Evolutionary conservation across 768 basidiomycete genomes (phyloP), one percentile per base, ranked within the genome.

Genomic region (Cantharellus anzutake): DNA sequence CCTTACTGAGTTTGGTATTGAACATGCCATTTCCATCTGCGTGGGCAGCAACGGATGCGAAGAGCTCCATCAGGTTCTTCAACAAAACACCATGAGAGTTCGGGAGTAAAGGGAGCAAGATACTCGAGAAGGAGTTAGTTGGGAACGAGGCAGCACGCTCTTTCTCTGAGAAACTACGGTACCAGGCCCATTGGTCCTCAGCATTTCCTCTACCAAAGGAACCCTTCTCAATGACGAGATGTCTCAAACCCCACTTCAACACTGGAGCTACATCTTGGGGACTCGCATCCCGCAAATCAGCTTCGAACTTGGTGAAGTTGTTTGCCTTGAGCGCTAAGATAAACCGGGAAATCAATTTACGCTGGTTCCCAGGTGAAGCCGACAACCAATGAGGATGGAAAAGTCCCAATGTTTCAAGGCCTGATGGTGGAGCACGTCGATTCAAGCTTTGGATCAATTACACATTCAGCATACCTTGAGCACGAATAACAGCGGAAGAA

Each of bases 361-460:
- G 80, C 68, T 89, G 86, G n/a, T 76, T 70, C 5, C 79, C 77
- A 4, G 79, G 78, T 3, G 83, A 86, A 4, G 86, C 75, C 44
- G 85, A 82, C 68, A 83, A 75, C 86, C 84, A 89, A 67, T 88
- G 83, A 3, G 87, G 84, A 65, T 84, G 83, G 84, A 89, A 89
- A 52, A 89, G 75, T 20, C 86, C 87, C 52, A 85, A 80, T 2
- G 82, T 81, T 67, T 87, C 84, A 57, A 87, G 73, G n/a, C 86
- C 86, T 88, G 52, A 11, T 7, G 38, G 35, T 37, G 3, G 38
- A 4, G 14, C 3, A 29, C 3, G 20, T 11, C 38, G 16, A 3
- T 5, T 14, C 14, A 4, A 48, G 38, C n/a, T 0, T 11, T 37
- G 35, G 11, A 55, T 37, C 14, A 37, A 37, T 11, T 11, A 37